These are phyloP conservation scores for Leonotis leonurus DNA, from an alignment of 257 asterid genomes.

Conservation along the genomic window DNA sequence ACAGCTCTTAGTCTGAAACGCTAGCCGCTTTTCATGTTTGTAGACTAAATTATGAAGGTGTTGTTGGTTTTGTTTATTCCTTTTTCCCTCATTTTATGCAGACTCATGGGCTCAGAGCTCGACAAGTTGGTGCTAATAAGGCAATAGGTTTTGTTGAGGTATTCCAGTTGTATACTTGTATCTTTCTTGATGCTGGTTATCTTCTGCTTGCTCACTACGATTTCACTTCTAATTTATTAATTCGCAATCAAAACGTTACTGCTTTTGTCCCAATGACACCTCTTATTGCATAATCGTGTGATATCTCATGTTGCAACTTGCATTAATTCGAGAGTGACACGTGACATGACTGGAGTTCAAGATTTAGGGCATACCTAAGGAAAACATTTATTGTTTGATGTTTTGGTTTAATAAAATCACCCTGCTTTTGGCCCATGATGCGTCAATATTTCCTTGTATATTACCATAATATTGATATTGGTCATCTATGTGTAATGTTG, in stretches of 20 bases:
- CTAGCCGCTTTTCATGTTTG: too few species aligned
- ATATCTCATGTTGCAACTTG: too few species aligned
- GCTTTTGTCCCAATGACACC: too few species aligned
- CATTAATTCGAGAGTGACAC: neutral
- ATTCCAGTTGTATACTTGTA: constrained; percentile 7
- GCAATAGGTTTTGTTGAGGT: constrained; percentile 87
- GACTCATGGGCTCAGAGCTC: constrained; percentile 93
- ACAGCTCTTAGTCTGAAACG: neutral
- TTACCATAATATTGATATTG: neutral
- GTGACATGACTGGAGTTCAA: too few species aligned
- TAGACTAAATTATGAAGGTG: too few species aligned
- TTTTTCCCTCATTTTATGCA: constrained; percentile 22
- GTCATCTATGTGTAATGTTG: neutral
- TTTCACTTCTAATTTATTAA: neutral
- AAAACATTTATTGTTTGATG: too few species aligned
- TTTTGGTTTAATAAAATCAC: too few species aligned
- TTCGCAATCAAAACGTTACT: neutral
- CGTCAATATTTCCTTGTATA: constrained; percentile 5
- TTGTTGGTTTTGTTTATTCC: neutral
- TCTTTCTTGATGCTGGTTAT: constrained; percentile 2
- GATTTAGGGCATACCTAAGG: too few species aligned
- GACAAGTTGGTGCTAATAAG: constrained; percentile 62
- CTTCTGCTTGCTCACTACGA: neutral
- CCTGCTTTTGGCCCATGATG: too few species aligned
- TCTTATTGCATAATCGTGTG: too few species aligned